A percentile compares a stretch with the other conserved stretches of the same genome.
Conservation (phyloP, 371 early-diverging fungal species). For the Mortierella sp. region DNA sequence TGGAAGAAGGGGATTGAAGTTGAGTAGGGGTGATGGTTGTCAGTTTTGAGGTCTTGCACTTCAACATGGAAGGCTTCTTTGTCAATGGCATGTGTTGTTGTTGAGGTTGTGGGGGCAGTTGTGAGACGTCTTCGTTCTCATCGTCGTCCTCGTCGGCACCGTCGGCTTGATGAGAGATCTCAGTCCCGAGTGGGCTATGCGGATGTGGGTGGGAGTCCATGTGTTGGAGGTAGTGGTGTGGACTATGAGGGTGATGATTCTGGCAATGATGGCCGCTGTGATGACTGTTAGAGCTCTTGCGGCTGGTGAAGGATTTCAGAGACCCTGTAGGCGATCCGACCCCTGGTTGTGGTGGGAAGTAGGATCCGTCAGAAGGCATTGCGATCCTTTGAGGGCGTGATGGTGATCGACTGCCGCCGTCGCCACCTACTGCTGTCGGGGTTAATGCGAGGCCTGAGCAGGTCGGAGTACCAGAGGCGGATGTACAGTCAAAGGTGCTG, state of each 20-base stretch:
- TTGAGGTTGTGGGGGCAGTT: not conserved
- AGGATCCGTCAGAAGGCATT: not conserved
- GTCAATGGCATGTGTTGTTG: not conserved
- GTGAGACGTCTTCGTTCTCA: not conserved
- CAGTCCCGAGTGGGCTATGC: not conserved
- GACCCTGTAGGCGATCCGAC: not conserved
- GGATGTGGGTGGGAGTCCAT: not conserved
- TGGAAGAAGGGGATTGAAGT: not conserved
- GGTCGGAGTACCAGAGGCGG: not conserved
- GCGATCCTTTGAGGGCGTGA: not conserved
- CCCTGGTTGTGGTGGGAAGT: not conserved
- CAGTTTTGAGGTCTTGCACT: conserved; percentile 23
- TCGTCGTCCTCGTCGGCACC: not conserved
- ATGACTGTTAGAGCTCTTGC: not conserved
- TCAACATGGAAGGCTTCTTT: conserved; percentile 21
- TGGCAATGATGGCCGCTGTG: not conserved
- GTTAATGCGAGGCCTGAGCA: not conserved
- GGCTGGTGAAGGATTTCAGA: conserved; percentile 1
- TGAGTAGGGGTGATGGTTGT: conserved; percentile 18
- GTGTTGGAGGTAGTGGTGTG: not conserved
- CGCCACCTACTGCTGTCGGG: not conserved
- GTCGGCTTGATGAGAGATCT: not conserved
- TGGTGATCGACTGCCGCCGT: too few species aligned
- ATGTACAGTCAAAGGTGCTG: not conserved
- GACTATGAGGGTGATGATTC: too few species aligned